phyloP scores from a whole-genome alignment of 352 stramenopile species.

The Phytophthora ohioensis region DNA sequence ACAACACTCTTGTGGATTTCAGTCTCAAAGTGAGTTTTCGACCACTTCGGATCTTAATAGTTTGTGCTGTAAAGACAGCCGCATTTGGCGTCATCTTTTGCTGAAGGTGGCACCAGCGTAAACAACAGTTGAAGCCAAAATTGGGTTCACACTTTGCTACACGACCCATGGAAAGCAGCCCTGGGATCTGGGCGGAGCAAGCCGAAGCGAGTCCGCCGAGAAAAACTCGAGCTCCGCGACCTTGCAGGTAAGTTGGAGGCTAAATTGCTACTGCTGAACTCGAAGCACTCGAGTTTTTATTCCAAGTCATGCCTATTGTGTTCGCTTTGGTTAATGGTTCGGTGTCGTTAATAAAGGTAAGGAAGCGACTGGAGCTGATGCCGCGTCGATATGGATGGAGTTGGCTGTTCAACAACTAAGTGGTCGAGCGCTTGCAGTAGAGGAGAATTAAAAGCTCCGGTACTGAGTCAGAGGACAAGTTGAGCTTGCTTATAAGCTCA shows the following conservation, averaged over 20 bases:
- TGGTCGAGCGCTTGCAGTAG: neutral
- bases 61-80: neutral
- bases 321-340: too few species aligned
- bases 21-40: too few species aligned
- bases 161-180: neutral
- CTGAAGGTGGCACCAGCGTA: neutral
- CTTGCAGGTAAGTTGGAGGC: constrained; percentile 31
- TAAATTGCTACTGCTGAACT: neutral
- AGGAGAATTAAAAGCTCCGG: constrained; percentile 3
- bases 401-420: neutral
- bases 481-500: neutral
- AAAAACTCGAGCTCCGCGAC: constrained; percentile 45
- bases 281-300: too few species aligned
- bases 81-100: constrained; percentile 7
- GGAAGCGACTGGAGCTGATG: too few species aligned
- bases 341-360: too few species aligned
- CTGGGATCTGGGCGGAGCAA: constrained; percentile 8
- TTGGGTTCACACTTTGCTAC: neutral
- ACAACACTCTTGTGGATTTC: too few species aligned
- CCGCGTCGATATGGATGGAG: neutral
- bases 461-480: neutral
- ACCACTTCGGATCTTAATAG: too few species aligned
- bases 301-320: too few species aligned
- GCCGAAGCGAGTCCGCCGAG: constrained; percentile 40
- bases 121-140: neutral